Evolutionary conservation across 768 basidiomycete genomes (phyloP).

Genomic region (Russula vinacea): DNA sequence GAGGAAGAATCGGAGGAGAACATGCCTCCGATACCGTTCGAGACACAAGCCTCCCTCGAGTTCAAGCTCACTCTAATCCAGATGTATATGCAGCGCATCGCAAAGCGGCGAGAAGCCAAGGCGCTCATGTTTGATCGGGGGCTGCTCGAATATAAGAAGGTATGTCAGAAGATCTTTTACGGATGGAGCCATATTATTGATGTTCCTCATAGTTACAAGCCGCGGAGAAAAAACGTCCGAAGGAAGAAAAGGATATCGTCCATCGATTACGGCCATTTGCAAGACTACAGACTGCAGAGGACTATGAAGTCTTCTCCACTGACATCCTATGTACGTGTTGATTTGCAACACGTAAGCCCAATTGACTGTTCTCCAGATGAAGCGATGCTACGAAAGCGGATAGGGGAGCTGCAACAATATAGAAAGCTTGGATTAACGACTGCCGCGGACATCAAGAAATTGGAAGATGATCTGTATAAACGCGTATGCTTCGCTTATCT

Average conservation of each 20-base stretch:
- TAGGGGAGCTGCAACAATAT: constrained; percentile 88
- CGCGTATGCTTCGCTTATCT: constrained; percentile 50
- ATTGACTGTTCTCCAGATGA: constrained; percentile 62
- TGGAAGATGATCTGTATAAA: constrained; percentile 68
- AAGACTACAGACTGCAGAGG: constrained; percentile 83
- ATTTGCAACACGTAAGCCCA: constrained; percentile 10
- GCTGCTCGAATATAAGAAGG: constrained; percentile 92
- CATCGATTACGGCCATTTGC: constrained; percentile 89
- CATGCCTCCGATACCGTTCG: constrained; percentile 71
- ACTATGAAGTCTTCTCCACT: constrained; percentile 83
- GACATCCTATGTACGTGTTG: constrained; percentile 78
- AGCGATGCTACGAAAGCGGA: constrained; percentile 78
- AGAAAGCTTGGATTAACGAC: constrained; percentile 82
- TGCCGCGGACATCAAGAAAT: constrained; percentile 86
- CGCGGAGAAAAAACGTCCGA: constrained; percentile 82
- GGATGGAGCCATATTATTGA: constrained; percentile 21
- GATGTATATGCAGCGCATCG: constrained; percentile 86
- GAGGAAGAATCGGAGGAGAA: constrained; percentile 61
- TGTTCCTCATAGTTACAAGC: constrained; percentile 68
- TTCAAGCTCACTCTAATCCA: constrained; percentile 89
- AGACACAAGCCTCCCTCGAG: constrained; percentile 76
- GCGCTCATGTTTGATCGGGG: constrained; percentile 89
- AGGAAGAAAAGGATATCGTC: constrained; percentile 89
- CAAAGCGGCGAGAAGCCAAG: constrained; percentile 81
- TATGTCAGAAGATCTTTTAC: constrained; percentile 36